Percentiles rank a stretch among this genome's conserved stretches.
Conservation (phyloP, 2,329 filamentous ascomycete genomes). For the Monilinia laxa region DNA sequence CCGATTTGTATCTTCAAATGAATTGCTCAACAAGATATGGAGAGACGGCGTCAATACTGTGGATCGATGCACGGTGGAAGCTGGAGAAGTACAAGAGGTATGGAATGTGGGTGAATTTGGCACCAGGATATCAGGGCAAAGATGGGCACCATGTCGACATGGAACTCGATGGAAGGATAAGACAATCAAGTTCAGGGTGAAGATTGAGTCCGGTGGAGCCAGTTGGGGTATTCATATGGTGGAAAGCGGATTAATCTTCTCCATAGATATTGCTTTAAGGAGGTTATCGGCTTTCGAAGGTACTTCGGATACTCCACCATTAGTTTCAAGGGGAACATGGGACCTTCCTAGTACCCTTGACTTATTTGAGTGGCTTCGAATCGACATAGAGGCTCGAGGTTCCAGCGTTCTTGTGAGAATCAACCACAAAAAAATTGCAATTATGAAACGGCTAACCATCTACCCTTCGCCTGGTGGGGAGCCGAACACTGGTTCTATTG, state of each 20-base stretch:
- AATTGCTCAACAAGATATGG: constrained; percentile 33
- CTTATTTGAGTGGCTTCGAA: constrained; percentile 12
- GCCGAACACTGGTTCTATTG: constrained; percentile 6
- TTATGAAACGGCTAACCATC: not conserved
- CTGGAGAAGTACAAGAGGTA: constrained; percentile 14
- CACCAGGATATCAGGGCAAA: constrained; percentile 12
- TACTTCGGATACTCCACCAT: constrained; percentile 2
- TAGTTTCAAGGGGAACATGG: not conserved
- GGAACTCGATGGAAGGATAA: constrained; percentile 15
- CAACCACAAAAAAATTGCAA: not conserved
- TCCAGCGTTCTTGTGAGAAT: constrained; percentile 9
- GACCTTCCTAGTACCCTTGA: not conserved
- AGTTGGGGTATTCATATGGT: constrained; percentile 17
- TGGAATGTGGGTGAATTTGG: constrained; percentile 13
- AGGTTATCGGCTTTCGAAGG: not conserved
- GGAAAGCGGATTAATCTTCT: constrained; percentile 15
- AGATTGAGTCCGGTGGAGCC: constrained; percentile 9
- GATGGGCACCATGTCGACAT: constrained; percentile 10
- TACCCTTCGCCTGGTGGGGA: constrained; percentile 1
- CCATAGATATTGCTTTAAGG: constrained; percentile 6
- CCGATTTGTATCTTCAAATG: constrained; percentile 31
- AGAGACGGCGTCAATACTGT: constrained; percentile 25
- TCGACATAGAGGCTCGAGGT: constrained; percentile 8
- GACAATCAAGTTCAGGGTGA: constrained; percentile 10
- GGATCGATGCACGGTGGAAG: constrained; percentile 14